Evolutionary conservation across 306 rosid species (phyloP).

Genomic region (Luffa aegyptiaca): DNA sequence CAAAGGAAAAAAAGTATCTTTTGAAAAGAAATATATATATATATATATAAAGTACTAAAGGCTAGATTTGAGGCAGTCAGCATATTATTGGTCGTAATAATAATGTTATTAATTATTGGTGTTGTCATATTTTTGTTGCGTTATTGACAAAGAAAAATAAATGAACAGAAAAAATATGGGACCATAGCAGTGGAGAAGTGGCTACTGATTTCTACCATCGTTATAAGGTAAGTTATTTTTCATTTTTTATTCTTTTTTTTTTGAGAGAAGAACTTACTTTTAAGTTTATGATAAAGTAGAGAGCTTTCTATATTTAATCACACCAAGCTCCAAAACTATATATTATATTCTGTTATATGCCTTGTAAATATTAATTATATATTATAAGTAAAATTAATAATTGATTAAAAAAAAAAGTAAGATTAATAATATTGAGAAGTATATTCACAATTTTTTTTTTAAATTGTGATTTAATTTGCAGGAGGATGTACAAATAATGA

Average conservation of each 20-base stretch:
- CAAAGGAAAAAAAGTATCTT: too few species aligned
- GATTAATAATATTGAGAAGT: not conserved
- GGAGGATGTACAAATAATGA: constrained; percentile 26
- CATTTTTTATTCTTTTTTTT: too few species aligned
- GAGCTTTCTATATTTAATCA: not conserved
- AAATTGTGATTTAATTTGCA: not conserved
- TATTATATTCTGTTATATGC: not conserved
- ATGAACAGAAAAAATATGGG: constrained; percentile 23
- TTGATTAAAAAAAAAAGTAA: too few species aligned
- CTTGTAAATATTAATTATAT: not conserved
- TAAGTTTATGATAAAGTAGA: not conserved
- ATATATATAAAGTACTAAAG: too few species aligned
- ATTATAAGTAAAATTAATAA: not conserved
- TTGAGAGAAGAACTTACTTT: not conserved
- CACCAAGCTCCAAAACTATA: not conserved
- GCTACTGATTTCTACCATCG: constrained; percentile 30
- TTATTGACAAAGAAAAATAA: not conserved
- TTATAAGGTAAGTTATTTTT: constrained; percentile 17
- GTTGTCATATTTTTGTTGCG: too few species aligned
- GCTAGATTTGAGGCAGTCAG: too few species aligned
- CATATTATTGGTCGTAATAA: too few species aligned
- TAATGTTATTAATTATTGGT: too few species aligned
- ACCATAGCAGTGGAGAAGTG: constrained; percentile 21
- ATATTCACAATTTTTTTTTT: not conserved
- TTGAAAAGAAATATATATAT: too few species aligned